Conservation (phyloP, 805 yeast species). For the Wickerhamomyces chaumierensis region DNA sequence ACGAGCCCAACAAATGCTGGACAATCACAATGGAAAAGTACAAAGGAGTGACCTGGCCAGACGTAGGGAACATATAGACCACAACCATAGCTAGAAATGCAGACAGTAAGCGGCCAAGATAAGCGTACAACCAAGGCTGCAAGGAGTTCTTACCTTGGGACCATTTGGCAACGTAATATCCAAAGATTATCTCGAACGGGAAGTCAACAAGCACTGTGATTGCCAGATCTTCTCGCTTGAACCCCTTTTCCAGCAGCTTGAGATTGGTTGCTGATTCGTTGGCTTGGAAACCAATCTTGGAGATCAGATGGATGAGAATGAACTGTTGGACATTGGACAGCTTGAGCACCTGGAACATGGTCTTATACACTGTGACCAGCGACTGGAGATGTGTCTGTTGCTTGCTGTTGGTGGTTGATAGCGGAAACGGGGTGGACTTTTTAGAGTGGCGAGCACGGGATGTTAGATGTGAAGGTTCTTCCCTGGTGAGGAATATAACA, state of each 20-base stretch:
- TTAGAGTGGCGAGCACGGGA: no score
- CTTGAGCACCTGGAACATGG: constrained; percentile 61
- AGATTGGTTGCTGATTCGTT: constrained; percentile 93
- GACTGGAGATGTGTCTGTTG: constrained; percentile 13
- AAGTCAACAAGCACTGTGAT: constrained; percentile 88
- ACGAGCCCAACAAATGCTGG: constrained; percentile 78
- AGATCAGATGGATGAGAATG: constrained; percentile 60
- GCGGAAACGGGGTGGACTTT: no score
- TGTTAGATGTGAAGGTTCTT: constrained; percentile 48
- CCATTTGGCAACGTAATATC: constrained; percentile 94
- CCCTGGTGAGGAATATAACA: constrained; percentile 51
- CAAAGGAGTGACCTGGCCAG: constrained; percentile 30
- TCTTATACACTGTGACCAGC: constrained; percentile 43
- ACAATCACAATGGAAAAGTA: constrained; percentile 66
- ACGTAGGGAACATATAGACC: constrained; percentile 59
- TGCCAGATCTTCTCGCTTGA: constrained; percentile 87
- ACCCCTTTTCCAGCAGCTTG: constrained; percentile 81
- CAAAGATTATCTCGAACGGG: constrained; percentile 91
- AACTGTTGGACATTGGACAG: constrained; percentile 64
- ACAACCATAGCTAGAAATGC: constrained; percentile 68
- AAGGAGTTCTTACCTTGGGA: constrained; percentile 68
- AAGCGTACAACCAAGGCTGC: constrained; percentile 85
- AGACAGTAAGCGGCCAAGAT: constrained; percentile 66
- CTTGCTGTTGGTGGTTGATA: constrained; percentile 15
- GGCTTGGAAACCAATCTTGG: constrained; percentile 90